These are phyloP conservation scores for Lactarius trivialis DNA, from an alignment of 768 basidiomycete species.

Conservation along the genomic window DNA sequence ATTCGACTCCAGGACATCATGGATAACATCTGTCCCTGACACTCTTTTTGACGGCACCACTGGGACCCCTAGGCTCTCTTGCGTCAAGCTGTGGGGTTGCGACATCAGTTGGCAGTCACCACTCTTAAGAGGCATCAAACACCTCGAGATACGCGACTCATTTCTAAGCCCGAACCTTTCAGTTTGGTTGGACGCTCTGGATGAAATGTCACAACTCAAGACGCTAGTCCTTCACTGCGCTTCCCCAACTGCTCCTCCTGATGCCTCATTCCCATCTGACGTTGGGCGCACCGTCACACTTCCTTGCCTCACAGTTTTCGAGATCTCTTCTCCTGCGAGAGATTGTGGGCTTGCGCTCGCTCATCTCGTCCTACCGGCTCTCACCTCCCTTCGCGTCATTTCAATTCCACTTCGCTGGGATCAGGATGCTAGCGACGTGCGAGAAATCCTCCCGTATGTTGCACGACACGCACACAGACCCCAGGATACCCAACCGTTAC, in stretches of 20 bases:
- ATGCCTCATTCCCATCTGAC: no score
- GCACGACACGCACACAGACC: not conserved
- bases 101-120: constrained; percentile 4
- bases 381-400: no score
- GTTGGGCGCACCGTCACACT: no score
- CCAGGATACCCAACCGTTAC: no score
- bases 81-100: not conserved
- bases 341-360: no score
- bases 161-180: not conserved
- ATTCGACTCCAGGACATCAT: not conserved
- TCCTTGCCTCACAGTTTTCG: no score
- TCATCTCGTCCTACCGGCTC: no score
- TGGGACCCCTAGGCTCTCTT: not conserved
- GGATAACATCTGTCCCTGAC: not conserved
- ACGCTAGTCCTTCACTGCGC: no score
- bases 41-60: not conserved
- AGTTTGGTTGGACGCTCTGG: no score
- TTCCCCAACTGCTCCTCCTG: not conserved
- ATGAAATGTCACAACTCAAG: no score
- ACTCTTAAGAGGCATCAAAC: constrained; percentile 4
- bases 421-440: not conserved
- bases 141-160: not conserved
- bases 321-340: no score
- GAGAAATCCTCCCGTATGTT: not conserved
- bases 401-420: not conserved